phyloP scores from a whole-genome alignment of 129 eudicot species.

The Mikania micrantha region DNA sequence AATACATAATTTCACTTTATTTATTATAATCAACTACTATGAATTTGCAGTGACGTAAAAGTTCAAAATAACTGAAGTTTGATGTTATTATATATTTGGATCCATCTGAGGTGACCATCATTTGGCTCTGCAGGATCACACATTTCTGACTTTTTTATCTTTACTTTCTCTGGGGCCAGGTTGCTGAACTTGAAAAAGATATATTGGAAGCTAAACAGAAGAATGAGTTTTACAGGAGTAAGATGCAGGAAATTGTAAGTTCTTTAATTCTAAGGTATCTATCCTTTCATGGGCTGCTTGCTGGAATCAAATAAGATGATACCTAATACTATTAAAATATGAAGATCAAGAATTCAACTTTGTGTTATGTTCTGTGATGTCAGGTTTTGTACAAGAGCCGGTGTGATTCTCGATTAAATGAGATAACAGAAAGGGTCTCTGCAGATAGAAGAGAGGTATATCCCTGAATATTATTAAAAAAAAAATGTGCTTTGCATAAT shows the following conservation, averaged over 20 bases:
- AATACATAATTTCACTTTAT: background rate
- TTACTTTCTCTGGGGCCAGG: constrained; percentile 15
- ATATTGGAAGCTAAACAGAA: constrained; percentile 70
- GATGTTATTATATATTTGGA: background rate
- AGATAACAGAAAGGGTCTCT: constrained; percentile 68
- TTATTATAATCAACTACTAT: background rate
- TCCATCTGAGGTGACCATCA: constrained; percentile 2
- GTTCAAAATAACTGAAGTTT: background rate
- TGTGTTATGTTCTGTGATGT: constrained; percentile 13
- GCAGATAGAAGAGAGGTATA: constrained; percentile 74
- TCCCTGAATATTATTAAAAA: background rate
- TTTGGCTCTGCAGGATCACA: background rate
- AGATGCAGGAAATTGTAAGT: constrained; percentile 96
- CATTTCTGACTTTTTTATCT: background rate
- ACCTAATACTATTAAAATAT: background rate
- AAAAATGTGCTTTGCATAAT: background rate
- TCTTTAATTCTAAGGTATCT: background rate
- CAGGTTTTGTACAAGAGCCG: constrained; percentile 89
- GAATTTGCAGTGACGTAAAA: constrained; percentile 4
- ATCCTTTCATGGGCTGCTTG: background rate
- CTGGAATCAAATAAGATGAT: background rate
- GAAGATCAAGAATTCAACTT: background rate
- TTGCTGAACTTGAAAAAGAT: constrained; percentile 77
- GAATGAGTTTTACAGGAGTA: constrained; percentile 63
- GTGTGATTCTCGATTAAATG: constrained; percentile 77